A percentile compares a stretch with the other conserved stretches of the same genome.
These are phyloP conservation scores for Geotrichum australiense DNA, from an alignment of 1,139 yeast genomes.

Conservation along the genomic window DNA sequence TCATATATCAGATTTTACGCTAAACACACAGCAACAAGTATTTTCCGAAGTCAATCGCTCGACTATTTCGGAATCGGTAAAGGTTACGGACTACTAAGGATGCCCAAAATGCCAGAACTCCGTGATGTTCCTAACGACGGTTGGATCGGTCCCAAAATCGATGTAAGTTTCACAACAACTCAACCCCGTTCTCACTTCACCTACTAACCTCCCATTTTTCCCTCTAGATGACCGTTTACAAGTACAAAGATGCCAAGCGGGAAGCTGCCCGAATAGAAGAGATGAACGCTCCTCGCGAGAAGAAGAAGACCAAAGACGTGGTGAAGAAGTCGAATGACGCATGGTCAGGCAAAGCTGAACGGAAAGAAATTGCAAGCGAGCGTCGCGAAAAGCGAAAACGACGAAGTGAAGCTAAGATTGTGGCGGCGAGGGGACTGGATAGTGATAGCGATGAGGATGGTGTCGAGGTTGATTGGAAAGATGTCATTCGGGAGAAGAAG, in stretches of 20 bases:
- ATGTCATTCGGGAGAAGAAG: conserved; percentile 58
- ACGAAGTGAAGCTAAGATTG: conserved; percentile 51
- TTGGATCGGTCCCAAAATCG: conserved; percentile 53
- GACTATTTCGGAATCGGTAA: conserved; percentile 69
- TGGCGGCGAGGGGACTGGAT: conserved; percentile 30
- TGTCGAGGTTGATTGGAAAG: conserved; percentile 79
- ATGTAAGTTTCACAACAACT: conserved; percentile 25
- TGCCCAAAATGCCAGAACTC: conserved; percentile 95
- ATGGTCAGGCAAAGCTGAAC: conserved; percentile 69
- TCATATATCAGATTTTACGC: conserved; percentile 79
- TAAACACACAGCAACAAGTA: conserved; percentile 86
- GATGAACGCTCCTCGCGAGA: conserved; percentile 32
- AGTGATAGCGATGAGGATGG: conserved; percentile 46
- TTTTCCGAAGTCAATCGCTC: conserved; percentile 65
- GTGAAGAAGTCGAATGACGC: conserved; percentile 48
- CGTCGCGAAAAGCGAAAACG: conserved; percentile 56
- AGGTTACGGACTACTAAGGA: conserved; percentile 70
- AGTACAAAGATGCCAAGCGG: conserved; percentile 55
- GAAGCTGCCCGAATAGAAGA: conserved; percentile 59
- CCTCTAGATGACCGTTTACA: conserved; percentile 54
- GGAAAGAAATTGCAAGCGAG: conserved; percentile 56
- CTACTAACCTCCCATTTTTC: too few relatives aligned
- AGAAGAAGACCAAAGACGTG: conserved; percentile 18
- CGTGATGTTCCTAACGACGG: conserved; percentile 45
- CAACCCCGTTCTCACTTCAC: neutral